Evolutionary conservation across 805 yeast genomes (phyloP), one percentile per base, ranked within the genome.

Genomic region (Scheffersomyces stipitis): DNA sequence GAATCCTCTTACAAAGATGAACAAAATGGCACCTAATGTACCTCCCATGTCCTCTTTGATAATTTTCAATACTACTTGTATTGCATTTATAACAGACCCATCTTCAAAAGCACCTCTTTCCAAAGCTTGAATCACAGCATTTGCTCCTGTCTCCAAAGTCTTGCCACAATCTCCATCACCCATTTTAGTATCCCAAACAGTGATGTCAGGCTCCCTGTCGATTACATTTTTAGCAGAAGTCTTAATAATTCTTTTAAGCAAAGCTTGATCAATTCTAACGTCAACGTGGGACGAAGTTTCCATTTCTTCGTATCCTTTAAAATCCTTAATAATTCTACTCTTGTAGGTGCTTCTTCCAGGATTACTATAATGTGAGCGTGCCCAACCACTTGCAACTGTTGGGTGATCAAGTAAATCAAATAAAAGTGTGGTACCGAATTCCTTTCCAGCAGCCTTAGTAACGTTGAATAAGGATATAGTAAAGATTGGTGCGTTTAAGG

Each of bases 161-260:
- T 62, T 60, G 23, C 72, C 71, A 49, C 72, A 66, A 35, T 66
- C 72, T 10, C 72, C 72, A 41, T 66, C 72, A n/a, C 72, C 71
- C 61, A 64, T 60, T 39, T 59, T 54, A 16, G 72, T 66, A 41
- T 66, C 72, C 66, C 67, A 66, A 15, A 54, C 56, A 13, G 72
- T 66, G 34, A 65, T 46, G 14, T 58, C 61, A 3, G 67, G 66
- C 37, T 64, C 69, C 28, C 42, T 57, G 3, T 45, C 41, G 32
- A 63, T 57, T 5, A 64, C 46, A 14, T 56, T 60, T 14, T 47
- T 34, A 2, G 62, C 56, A 3, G 62, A 66, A 18, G 46, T 48
- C 12, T 39, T 44, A 15, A 60, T 41, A 4, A 57, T n/a, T n/a
- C n/a, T n/a, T n/a, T n/a, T n/a, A n/a, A n/a, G n/a, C n/a, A n/a